A percentile compares a stretch with the other conserved stretches of the same genome.
These are phyloP conservation scores for Tulasnella sp. DNA, from an alignment of 768 basidiomycete genomes.

Conservation along the genomic window DNA sequence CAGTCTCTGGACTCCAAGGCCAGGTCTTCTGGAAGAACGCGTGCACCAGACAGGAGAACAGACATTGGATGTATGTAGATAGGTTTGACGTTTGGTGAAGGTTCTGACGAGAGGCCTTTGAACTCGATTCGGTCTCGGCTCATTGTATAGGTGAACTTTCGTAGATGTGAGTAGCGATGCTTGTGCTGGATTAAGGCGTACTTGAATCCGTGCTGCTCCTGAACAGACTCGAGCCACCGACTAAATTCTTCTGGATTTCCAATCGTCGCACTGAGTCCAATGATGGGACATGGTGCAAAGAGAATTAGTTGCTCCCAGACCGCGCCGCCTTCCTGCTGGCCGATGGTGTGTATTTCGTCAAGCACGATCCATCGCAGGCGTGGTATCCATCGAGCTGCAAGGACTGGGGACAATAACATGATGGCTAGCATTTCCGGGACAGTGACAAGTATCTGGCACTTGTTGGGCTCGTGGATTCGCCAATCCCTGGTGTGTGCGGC, in stretches of 20 bases:
- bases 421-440: constrained; percentile 66
- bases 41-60: constrained; percentile 45
- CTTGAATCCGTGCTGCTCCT: constrained; percentile 48
- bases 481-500: constrained; percentile 60
- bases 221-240: constrained; percentile 55
- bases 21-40: constrained; percentile 52
- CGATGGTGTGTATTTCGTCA: constrained; percentile 57
- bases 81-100: constrained; percentile 31
- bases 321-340: constrained; percentile 58
- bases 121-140: not conserved
- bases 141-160: constrained; percentile 54
- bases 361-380: constrained; percentile 61
- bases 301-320: constrained; percentile 72
- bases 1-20: constrained; percentile 55
- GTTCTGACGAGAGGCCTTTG: constrained; percentile 31
- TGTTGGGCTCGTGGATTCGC: constrained; percentile 52
- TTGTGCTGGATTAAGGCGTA: constrained; percentile 56
- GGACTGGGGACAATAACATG: constrained; percentile 59
- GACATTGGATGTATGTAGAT: constrained; percentile 58
- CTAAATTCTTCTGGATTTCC: constrained; percentile 60
- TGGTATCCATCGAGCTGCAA: constrained; percentile 54
- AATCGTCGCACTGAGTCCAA: constrained; percentile 66
- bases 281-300: constrained; percentile 61
- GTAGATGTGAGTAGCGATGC: constrained; percentile 64
- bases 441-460: constrained; percentile 68